Base-by-base conservation (phyloP, 805 yeast genomes). In the Isabelozyma gotoi region DNA sequence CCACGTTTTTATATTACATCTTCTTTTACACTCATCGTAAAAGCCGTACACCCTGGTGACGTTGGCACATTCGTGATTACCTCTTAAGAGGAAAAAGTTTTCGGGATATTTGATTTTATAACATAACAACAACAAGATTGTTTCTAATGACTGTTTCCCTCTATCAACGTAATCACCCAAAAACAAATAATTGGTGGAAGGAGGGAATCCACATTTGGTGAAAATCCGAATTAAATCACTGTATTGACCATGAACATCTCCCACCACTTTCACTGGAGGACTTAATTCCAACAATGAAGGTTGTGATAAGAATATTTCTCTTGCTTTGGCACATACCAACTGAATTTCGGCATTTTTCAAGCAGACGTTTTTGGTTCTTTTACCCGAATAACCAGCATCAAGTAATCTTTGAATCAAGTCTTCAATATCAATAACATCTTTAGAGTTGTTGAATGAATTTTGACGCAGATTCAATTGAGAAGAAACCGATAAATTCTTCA, bases 121-220 rank as follows among this genome's bases (percentile, higher is more conserved):
- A 65, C 97, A 91, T 41, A 94, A 73, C 47, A 94, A 72, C 39
- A 94, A 72, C 47, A 92, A 69, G 17, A 94, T 90, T 0, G 99
- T 94, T 63, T 94, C 99, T 44, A 94, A 71, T 3, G 95, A 85
- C 67, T 94, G 99, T 65, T 94, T 94, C 45, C 99, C 99, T 52
- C 99, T 78, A 68, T 94, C 99, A 38, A 94, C 99, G 64, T 94
- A 94, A 68, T 94, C 99, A 20, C 99, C 99, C 38, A 94, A 67
- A 56, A 94, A 92, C 52, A 94, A 70, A 66, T 90, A 94, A 65
- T 94, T 94, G 11, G 97, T 81, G 48, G 85, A 79, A 2, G 98
- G 98, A 4, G 99, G 99, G 67, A 92, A 88, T 17, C 99, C 99
- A 71, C 98, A 91, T 70, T 90, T 85, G 44, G 96, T 89, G 67